Evolutionary conservation across 345 rosid species (phyloP).

Genomic region (Lepidium sativum): DNA sequence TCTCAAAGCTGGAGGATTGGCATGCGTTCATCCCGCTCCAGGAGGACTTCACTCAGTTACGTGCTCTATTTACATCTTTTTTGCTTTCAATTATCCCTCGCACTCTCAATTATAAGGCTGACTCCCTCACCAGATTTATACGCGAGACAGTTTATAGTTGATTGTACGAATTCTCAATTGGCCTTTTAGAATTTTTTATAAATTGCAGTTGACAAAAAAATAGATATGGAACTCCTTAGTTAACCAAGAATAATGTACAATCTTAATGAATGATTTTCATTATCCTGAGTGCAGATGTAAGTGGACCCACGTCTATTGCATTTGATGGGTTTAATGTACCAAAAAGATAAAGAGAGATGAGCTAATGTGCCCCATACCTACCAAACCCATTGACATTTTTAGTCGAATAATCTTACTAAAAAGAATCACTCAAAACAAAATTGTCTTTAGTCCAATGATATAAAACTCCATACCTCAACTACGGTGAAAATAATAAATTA

Average conservation of each 20-base stretch:
- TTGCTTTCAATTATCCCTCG: no score
- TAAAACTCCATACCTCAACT: neutral
- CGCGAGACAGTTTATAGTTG: no score
- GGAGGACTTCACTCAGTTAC: no score
- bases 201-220: no score
- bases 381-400: constrained; percentile 24
- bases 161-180: no score
- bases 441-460: neutral
- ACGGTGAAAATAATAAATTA: neutral
- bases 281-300: neutral
- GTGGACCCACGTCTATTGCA: constrained; percentile 6
- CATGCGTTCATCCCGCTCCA: no score
- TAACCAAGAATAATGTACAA: neutral
- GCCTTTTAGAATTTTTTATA: no score
- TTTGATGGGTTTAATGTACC: constrained; percentile 13
- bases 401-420: neutral
- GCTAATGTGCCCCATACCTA: constrained; percentile 6
- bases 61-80: no score
- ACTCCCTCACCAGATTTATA: no score
- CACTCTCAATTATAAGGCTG: no score
- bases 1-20: no score
- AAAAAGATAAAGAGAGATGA: constrained; percentile 1
- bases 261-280: neutral
- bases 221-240: no score
- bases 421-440: neutral